A percentile compares a stretch with the other conserved stretches of the same genome.
Conservation (phyloP, 495 filamentous ascomycete species). For the Xylaria scruposa region DNA sequence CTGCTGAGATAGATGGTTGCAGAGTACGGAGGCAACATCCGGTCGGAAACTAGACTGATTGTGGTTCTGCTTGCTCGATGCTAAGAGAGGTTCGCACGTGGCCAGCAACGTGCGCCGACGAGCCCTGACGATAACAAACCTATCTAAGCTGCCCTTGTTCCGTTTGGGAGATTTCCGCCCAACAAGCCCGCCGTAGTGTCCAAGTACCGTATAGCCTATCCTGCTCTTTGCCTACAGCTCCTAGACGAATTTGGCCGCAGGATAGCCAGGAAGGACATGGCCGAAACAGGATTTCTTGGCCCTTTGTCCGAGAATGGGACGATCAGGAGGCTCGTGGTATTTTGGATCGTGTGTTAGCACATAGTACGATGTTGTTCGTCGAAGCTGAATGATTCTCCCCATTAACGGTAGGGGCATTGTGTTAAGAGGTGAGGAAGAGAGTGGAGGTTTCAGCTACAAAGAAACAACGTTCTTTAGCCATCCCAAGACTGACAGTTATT, state of each 20-base stretch:
- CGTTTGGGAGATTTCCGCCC: neutral
- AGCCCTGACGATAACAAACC: neutral
- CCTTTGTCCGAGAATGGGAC: conserved; percentile 19
- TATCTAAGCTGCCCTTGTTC: neutral
- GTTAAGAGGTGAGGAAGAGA: neutral
- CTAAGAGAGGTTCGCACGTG: conserved; percentile 10
- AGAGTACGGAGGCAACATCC: conserved; percentile 16
- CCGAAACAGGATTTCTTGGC: conserved; percentile 15
- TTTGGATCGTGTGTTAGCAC: conserved; percentile 10
- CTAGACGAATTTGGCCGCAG: neutral
- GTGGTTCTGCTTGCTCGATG: neutral
- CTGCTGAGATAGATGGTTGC: conserved; percentile 6
- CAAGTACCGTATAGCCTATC: neutral
- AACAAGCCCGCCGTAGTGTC: neutral
- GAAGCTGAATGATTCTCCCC: neutral
- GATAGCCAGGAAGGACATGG: conserved; percentile 18
- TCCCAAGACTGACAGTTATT: neutral
- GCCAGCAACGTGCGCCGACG: conserved; percentile 9
- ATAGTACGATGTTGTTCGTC: conserved; percentile 7
- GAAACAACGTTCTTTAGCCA: neutral
- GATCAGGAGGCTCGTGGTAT: conserved; percentile 18
- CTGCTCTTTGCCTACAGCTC: neutral
- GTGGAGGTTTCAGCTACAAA: neutral
- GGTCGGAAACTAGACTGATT: conserved; percentile 19
- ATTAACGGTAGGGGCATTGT: neutral